Evolutionary conservation across 2,329 filamentous ascomycete species (phyloP).

Genomic region (Colletotrichum lini): DNA sequence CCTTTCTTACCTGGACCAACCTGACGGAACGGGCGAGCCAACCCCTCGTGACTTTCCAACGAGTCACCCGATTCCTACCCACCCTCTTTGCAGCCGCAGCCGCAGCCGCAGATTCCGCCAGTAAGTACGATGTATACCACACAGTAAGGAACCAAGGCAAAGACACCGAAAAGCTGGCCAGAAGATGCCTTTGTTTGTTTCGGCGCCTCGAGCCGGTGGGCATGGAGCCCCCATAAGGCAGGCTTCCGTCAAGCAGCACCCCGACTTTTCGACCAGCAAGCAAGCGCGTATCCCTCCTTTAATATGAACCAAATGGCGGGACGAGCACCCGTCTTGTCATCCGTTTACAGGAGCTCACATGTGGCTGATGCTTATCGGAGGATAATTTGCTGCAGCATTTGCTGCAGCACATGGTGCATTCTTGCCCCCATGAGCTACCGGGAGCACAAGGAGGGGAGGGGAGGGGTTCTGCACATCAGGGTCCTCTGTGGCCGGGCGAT

Average conservation of each 20-base stretch:
- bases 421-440: constrained; percentile 6
- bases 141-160: constrained; percentile 24
- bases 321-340: neutral
- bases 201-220: neutral
- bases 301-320: constrained; percentile 13
- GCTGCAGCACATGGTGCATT: constrained; percentile 14
- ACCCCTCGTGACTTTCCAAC: constrained; percentile 28
- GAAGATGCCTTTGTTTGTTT: constrained; percentile 1
- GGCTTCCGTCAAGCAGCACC: neutral
- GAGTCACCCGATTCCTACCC: constrained; percentile 26
- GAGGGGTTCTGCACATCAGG: constrained; percentile 35
- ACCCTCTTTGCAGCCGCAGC: constrained; percentile 12
- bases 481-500: constrained; percentile 40
- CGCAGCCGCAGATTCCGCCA: constrained; percentile 24
- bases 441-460: constrained; percentile 1
- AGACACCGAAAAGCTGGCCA: constrained; percentile 12
- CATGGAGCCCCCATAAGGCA: neutral
- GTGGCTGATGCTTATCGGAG: constrained; percentile 36
- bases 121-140: neutral
- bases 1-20: constrained; percentile 23
- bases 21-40: constrained; percentile 27
- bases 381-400: constrained; percentile 8
- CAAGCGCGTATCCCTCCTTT: neutral
- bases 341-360: neutral
- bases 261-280: constrained; percentile 19